phyloP scores from a whole-genome alignment of 441 rosid genomes.

The Hura crepitans region DNA sequence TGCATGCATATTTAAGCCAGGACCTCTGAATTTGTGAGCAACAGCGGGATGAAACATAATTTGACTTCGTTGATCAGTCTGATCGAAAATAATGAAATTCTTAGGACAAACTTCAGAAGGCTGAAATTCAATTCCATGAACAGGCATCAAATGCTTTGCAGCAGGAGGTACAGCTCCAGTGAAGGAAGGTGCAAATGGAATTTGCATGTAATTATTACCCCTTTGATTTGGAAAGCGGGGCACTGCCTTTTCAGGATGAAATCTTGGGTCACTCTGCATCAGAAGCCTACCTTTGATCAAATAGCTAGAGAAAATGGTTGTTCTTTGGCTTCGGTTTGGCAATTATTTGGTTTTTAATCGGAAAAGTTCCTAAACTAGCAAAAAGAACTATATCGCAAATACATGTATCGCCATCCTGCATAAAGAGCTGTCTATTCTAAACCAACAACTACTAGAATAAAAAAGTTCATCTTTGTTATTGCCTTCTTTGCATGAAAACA shows the following conservation, averaged over 20 bases:
- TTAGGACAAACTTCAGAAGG: conserved; percentile 69
- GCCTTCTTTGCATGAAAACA: conserved; percentile 41
- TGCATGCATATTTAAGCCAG: conserved; percentile 37
- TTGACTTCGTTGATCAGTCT: conserved; percentile 58
- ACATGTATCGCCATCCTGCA: conserved; percentile 38
- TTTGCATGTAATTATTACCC: conserved; percentile 40
- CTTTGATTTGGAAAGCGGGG: conserved; percentile 43
- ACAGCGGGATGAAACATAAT: conserved; percentile 72
- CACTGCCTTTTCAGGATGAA: conserved; percentile 28
- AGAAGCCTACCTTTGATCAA: conserved; percentile 26
- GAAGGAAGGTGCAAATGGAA: conserved; percentile 44
- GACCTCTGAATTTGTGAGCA: conserved; percentile 48
- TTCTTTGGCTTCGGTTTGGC: conserved; percentile 25
- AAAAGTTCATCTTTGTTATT: conserved; percentile 32
- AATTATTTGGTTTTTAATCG: conserved; percentile 30
- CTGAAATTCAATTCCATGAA: conserved; percentile 65
- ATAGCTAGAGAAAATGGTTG: conserved; percentile 22
- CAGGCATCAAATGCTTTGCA: conserved; percentile 40
- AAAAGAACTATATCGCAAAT: conserved; percentile 32
- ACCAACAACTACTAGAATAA: conserved; percentile 33
- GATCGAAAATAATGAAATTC: conserved; percentile 73
- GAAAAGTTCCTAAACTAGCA: conserved; percentile 33
- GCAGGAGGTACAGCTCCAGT: conserved; percentile 48
- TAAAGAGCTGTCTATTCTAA: conserved; percentile 38
- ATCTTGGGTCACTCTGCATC: conserved; percentile 55